phyloP scores from a whole-genome alignment of 805 yeast species.

The Kazachstania bromeliacearum region DNA sequence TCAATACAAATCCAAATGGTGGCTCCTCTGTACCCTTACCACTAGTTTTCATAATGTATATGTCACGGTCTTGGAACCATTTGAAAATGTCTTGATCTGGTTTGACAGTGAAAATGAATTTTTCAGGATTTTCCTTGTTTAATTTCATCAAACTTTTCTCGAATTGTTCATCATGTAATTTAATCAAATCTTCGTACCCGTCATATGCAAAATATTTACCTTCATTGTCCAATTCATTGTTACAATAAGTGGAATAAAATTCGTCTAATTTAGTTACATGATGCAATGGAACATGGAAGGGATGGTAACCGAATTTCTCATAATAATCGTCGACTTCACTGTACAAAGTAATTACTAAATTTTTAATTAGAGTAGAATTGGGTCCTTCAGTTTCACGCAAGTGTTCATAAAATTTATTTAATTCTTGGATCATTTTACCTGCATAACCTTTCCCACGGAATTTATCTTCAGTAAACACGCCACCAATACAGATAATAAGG shows the following conservation, averaged over 20 bases:
- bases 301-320: constrained; percentile 49
- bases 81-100: constrained; percentile 32
- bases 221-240: constrained; percentile 1
- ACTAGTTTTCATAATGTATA: constrained; percentile 24
- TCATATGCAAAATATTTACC: constrained; percentile 26
- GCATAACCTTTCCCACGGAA: constrained; percentile 52
- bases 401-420: constrained; percentile 31
- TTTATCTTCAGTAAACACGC: constrained; percentile 44
- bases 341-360: constrained; percentile 41
- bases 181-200: constrained; percentile 26
- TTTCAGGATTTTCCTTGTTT: constrained; percentile 15
- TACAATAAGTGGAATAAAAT: constrained; percentile 12
- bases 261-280: constrained; percentile 20
- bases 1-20: constrained; percentile 26
- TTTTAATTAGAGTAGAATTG: constrained; percentile 22
- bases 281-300: constrained; percentile 32
- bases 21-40: constrained; percentile 7
- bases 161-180: constrained; percentile 18
- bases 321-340: constrained; percentile 69
- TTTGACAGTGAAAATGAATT: constrained; percentile 26
- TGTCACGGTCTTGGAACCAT: constrained; percentile 37
- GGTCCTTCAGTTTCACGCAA: constrained; percentile 13
- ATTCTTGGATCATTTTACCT: constrained; percentile 33
- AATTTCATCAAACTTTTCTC: constrained; percentile 14
- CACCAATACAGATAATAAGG: constrained; percentile 41